phyloP scores from a whole-genome alignment of 768 basidiomycete species.

The Lentinula raphanica region DNA sequence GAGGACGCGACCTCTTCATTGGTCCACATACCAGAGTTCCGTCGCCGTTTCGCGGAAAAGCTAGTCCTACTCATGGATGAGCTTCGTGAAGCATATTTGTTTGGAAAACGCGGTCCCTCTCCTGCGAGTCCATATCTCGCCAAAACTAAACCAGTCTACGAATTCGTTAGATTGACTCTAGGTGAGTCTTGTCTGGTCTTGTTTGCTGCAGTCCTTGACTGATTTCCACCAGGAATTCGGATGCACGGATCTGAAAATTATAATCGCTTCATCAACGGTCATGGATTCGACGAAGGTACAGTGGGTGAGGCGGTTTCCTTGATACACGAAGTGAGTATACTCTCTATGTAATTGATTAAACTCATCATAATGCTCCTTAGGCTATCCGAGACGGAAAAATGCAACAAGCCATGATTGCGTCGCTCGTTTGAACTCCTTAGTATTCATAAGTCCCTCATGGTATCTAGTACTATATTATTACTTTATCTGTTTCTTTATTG shows the following conservation, averaged over 20 bases:
- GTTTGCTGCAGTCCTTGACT: neutral
- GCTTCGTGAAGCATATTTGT: slow-evolving; percentile 53
- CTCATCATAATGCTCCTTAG: slow-evolving; percentile 5
- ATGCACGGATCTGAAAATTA: slow-evolving; percentile 82
- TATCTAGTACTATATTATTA: neutral
- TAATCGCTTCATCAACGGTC: slow-evolving; percentile 51
- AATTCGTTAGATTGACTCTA: slow-evolving; percentile 65
- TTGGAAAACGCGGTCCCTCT: slow-evolving; percentile 51
- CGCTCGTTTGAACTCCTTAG: neutral
- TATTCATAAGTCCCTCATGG: neutral
- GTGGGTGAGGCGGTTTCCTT: slow-evolving; percentile 66
- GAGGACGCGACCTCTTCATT: slow-evolving; percentile 24
- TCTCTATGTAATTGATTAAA: neutral
- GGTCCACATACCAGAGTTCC: slow-evolving; percentile 44
- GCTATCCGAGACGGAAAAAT: slow-evolving; percentile 52
- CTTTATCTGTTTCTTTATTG: too few relatives aligned
- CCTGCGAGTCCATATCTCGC: slow-evolving; percentile 67
- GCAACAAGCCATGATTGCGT: slow-evolving; percentile 31
- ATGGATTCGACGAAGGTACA: slow-evolving; percentile 62
- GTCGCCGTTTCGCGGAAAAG: slow-evolving; percentile 44
- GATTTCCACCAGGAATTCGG: slow-evolving; percentile 25
- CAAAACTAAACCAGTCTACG: slow-evolving; percentile 68
- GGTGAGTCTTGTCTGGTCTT: slow-evolving; percentile 30
- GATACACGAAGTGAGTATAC: slow-evolving; percentile 57
- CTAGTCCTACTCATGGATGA: slow-evolving; percentile 39